These are phyloP conservation scores for Suaeda aralocaspica DNA, from an alignment of 148 eudicot genomes.

Conservation along the genomic window DNA sequence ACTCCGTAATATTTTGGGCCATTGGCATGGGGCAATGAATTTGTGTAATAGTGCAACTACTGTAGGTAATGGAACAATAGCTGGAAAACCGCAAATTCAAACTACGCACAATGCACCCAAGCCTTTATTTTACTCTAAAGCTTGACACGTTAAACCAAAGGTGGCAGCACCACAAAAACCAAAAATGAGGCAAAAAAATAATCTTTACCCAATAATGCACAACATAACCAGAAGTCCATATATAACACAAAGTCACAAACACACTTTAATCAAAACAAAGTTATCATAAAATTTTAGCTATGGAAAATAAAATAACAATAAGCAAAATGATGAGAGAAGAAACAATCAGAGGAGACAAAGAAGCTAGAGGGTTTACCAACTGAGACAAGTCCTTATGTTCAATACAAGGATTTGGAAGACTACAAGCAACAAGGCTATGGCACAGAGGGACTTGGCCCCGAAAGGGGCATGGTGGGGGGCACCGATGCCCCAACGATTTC, in stretches of 20 bases:
- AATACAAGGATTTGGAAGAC: constrained; percentile 78
- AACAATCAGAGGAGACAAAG: constrained; percentile 24
- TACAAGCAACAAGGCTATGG: constrained; percentile 91
- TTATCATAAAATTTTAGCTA: constrained; percentile 5
- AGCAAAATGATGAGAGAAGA: constrained; percentile 16
- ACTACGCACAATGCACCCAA: neutral
- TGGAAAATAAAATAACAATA: constrained; percentile 22
- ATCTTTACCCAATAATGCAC: neutral
- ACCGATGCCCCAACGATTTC: constrained; percentile 74
- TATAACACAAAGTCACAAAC: neutral
- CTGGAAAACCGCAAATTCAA: neutral
- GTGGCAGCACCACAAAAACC: constrained; percentile 18
- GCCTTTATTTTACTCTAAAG: neutral
- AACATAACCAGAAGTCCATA: neutral
- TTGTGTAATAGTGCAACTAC: no score
- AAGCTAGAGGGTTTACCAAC: constrained; percentile 49
- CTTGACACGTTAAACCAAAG: constrained; percentile 20
- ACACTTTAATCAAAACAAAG: no score
- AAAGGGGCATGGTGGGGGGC: constrained; percentile 58
- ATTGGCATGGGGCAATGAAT: no score
- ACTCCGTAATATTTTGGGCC: no score
- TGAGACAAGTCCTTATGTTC: constrained; percentile 76
- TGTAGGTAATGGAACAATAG: neutral
- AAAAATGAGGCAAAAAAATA: no score
- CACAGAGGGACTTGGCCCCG: constrained; percentile 57